These are phyloP conservation scores for Rostrohypoxylon terebratum DNA, from an alignment of 495 filamentous ascomycete genomes.

Conservation along the genomic window DNA sequence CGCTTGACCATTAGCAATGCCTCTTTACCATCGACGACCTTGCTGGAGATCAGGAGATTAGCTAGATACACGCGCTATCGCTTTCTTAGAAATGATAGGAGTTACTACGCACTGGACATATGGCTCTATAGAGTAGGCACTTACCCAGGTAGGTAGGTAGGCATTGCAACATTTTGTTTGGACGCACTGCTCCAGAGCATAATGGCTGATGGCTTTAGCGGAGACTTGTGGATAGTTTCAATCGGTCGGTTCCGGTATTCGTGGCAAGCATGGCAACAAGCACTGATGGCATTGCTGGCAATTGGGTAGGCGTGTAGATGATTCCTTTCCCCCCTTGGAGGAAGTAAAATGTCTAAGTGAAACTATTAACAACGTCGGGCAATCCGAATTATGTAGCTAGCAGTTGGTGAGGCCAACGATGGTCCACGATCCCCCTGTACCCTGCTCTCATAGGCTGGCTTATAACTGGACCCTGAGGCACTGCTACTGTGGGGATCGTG, in stretches of 20 bases:
- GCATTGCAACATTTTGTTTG: too few relatives aligned
- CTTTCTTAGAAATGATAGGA: not conserved
- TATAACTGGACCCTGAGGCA: not conserved
- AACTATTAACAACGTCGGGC: not conserved
- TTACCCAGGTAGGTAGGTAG: too few relatives aligned
- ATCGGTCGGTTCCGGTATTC: not conserved
- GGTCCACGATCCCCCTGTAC: not conserved
- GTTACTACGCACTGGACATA: too few relatives aligned
- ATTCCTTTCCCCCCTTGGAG: not conserved
- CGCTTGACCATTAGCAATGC: not conserved
- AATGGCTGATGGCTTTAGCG: not conserved
- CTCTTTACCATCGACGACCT: not conserved
- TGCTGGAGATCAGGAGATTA: too few relatives aligned
- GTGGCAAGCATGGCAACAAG: not conserved
- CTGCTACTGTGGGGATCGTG: not conserved
- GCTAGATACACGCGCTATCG: too few relatives aligned
- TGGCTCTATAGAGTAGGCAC: too few relatives aligned
- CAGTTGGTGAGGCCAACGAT: constrained; percentile 4
- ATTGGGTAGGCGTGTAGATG: not conserved
- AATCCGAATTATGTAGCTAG: constrained; percentile 3
- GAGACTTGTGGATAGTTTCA: constrained; percentile 2
- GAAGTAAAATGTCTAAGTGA: constrained; percentile 6
- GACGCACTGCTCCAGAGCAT: not conserved
- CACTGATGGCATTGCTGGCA: not conserved
- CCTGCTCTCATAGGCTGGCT: not conserved